Evolutionary conservation across 352 stramenopile genomes (phyloP).

Genomic region (Halophytophthora polymorphica): DNA sequence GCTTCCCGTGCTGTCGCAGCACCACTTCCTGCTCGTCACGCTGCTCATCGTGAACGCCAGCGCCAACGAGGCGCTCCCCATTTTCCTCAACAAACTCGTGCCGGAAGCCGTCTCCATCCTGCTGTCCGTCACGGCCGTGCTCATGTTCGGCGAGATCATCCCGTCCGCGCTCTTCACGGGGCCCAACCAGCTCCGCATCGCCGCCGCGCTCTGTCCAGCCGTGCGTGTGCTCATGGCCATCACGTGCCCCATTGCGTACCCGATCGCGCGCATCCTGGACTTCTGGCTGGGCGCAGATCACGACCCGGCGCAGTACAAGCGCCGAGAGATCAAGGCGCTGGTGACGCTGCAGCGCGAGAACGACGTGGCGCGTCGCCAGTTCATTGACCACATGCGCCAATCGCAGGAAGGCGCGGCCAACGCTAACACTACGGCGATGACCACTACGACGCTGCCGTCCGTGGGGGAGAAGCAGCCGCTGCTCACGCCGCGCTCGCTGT

Average conservation of each 20-base stretch:
- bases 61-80: constrained; percentile 92
- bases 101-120: constrained; percentile 87
- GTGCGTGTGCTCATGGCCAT: constrained; percentile 88
- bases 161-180: constrained; percentile 94
- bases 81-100: constrained; percentile 92
- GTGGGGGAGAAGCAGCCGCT: constrained; percentile 28
- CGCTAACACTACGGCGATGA: constrained; percentile 10
- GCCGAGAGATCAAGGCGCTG: constrained; percentile 87
- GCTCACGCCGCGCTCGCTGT: constrained; percentile 32
- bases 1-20: constrained; percentile 85
- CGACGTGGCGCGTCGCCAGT: constrained; percentile 29
- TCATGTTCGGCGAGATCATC: constrained; percentile 97
- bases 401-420: constrained; percentile 21
- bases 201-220: constrained; percentile 74
- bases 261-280: constrained; percentile 91
- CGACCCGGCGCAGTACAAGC: constrained; percentile 80
- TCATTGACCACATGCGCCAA: constrained; percentile 36
- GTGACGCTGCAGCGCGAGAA: constrained; percentile 74
- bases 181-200: constrained; percentile 90
- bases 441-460: constrained; percentile 25
- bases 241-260: constrained; percentile 86
- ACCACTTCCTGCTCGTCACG: constrained; percentile 94
- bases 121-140: constrained; percentile 94
- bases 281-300: constrained; percentile 80
- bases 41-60: constrained; percentile 93